Conservation (phyloP, 2,329 filamentous ascomycete species). For the Colletotrichum tropicicola region DNA sequence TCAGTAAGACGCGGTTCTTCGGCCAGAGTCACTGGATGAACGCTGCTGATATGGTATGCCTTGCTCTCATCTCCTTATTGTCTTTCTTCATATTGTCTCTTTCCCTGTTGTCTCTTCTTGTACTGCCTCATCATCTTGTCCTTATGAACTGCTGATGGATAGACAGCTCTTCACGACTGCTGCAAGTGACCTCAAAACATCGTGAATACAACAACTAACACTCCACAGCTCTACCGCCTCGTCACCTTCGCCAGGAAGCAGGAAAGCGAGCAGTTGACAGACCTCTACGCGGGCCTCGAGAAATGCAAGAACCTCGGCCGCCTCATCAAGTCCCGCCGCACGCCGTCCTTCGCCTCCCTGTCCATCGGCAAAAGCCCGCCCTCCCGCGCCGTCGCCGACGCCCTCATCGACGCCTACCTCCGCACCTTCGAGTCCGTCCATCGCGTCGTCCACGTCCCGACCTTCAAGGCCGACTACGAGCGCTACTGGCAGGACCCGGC, state of each 20-base stretch:
- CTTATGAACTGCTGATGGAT: not conserved
- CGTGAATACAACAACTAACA: not conserved
- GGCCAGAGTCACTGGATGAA: slow-evolving; percentile 63
- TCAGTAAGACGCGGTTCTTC: slow-evolving; percentile 55
- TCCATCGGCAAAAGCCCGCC: slow-evolving; percentile 52
- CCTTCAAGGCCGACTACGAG: slow-evolving; percentile 63
- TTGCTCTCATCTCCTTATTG: not conserved
- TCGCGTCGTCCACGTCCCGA: slow-evolving; percentile 66
- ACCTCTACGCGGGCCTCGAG: slow-evolving; percentile 42
- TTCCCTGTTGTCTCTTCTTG: not conserved
- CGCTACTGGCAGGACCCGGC: slow-evolving; percentile 55
- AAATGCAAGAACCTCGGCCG: slow-evolving; percentile 52
- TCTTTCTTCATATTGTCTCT: not conserved
- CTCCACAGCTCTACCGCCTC: slow-evolving; percentile 34
- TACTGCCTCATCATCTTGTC: not conserved
- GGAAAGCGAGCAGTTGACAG: slow-evolving; percentile 36
- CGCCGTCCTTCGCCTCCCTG: slow-evolving; percentile 41
- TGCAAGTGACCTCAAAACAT: not conserved
- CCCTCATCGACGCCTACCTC: slow-evolving; percentile 62
- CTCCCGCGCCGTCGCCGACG: slow-evolving; percentile 51
- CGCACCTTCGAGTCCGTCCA: slow-evolving; percentile 64
- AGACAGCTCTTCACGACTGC: not conserved
- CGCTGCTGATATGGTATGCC: slow-evolving; percentile 50
- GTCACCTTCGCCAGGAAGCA: slow-evolving; percentile 34
- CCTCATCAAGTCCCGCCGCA: slow-evolving; percentile 50